Evolutionary conservation across 495 filamentous ascomycete species (phyloP).

Genomic region (Delitschia confertaspora): DNA sequence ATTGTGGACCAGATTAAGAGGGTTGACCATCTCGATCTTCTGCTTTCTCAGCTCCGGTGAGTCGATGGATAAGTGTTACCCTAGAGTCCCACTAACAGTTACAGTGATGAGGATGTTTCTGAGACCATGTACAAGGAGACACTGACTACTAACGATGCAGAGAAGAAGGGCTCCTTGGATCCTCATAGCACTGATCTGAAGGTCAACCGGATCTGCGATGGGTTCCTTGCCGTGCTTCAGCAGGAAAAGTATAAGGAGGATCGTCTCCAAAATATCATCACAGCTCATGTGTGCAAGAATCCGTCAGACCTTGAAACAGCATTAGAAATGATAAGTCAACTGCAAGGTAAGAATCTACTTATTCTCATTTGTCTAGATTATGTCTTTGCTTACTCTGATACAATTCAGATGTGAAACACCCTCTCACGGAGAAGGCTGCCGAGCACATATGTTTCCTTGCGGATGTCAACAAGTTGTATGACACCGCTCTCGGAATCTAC

Average conservation of each 20-base stretch:
- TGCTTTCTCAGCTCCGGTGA: constrained; percentile 80
- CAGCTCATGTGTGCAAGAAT: constrained; percentile 84
- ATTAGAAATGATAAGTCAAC: constrained; percentile 61
- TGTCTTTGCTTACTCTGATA: too few relatives aligned
- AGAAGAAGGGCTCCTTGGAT: not conserved
- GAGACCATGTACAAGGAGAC: constrained; percentile 92
- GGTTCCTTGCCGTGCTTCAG: constrained; percentile 61
- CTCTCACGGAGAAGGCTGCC: constrained; percentile 71
- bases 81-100: constrained; percentile 3
- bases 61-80: constrained; percentile 20
- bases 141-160: constrained; percentile 13
- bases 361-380: not conserved
- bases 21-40: constrained; percentile 78
- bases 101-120: constrained; percentile 85
- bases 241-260: constrained; percentile 44
- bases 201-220: constrained; percentile 82
- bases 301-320: constrained; percentile 87
- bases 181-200: constrained; percentile 43
- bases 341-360: constrained; percentile 46
- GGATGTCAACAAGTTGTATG: constrained; percentile 87
- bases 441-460: constrained; percentile 96
- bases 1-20: constrained; percentile 85
- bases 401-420: constrained; percentile 45
- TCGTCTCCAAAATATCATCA: constrained; percentile 86
- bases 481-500: constrained; percentile 82